Evolutionary conservation across 345 rosid genomes (phyloP), one percentile per base, ranked within the genome.

Genomic region (Salix viminalis): DNA sequence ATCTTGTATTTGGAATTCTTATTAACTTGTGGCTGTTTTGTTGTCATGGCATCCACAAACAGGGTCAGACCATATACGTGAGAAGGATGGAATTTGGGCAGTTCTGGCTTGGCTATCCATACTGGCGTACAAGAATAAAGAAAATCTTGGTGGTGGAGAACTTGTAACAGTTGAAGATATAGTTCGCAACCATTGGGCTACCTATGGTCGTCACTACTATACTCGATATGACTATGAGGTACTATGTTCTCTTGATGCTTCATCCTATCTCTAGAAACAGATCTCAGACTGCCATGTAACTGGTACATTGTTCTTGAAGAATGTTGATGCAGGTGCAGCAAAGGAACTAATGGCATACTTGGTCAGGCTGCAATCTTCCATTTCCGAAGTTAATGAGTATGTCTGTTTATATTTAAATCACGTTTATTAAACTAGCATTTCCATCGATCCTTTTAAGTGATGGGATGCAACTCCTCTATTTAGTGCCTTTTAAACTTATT

Each of bases 211-310:
- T 73, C 99, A 94, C 84, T 96, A 94, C 77, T 96, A 96, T 83
- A 96, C 98, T 68, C 92, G 99, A 75, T 96, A 96, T 74, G 98
- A 96, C 82, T 96, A 96, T 79, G 99, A 94, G 94, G 99, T 96
- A 85, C 23, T 56, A 34, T 67, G 39, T 64, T 24, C 70, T 79
- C 61, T 69, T 23, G 14, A 42, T 44, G 64, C 56, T 42, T 5
- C 0, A 3, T 70, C 24, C 23, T 30, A 13, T 68, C 32, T 46
- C 72, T 67, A 19, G 39, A 44, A 58, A 77, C 48, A 76, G 37
- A 42, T 76, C 69, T 65, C 71, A 2, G 74, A 64, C 54, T 71
- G 72, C 34, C 70, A 73, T 70, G 68, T 66, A 52, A 81, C 77
- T 79, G 72, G 65, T 79, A 82, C 48, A 30, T 62, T 23, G 83